phyloP scores from a whole-genome alignment of 208 protist genomes.

The Wallacemonas sp. region DNA sequence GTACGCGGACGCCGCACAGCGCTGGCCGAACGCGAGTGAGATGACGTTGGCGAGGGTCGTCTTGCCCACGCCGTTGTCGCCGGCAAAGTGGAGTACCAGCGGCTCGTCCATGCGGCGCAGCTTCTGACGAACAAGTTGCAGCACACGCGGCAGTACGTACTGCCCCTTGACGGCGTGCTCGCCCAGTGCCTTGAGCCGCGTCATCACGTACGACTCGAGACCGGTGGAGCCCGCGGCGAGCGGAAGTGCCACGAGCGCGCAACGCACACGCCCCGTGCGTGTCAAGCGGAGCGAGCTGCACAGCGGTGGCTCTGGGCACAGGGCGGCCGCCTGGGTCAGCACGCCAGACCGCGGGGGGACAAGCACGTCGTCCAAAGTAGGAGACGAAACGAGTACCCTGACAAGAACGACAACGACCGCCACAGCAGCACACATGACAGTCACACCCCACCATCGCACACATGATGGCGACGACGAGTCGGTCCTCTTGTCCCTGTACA shows the following conservation, averaged over 20 bases:
- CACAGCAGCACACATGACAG: background rate
- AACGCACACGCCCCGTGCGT: conserved; percentile 19
- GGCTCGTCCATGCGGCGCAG: conserved; percentile 44
- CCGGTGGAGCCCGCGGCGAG: conserved; percentile 16
- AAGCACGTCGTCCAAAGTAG: background rate
- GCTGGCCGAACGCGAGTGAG: conserved; percentile 61
- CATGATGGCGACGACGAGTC: background rate
- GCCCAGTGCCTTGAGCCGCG: conserved; percentile 31
- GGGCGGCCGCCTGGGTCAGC: background rate
- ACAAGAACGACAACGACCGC: conserved; percentile 4
- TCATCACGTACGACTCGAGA: conserved; percentile 39
- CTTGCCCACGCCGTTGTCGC: conserved; percentile 87
- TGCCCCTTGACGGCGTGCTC: conserved; percentile 48
- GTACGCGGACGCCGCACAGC: conserved; percentile 36
- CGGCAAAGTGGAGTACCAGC: conserved; percentile 74
- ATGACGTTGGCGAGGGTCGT: conserved; percentile 67
- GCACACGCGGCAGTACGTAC: conserved; percentile 38
- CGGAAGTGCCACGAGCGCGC: conserved; percentile 15
- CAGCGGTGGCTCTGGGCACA: conserved; percentile 28
- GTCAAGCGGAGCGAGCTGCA: conserved; percentile 25
- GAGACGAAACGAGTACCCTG: background rate
- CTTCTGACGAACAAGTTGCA: conserved; percentile 43
- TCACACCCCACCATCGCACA: background rate
- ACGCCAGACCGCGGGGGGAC: background rate
- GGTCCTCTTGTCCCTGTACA: no score